These are phyloP conservation scores for Orobanche coerulescens DNA, from an alignment of 257 asterid species.

Conservation along the genomic window DNA sequence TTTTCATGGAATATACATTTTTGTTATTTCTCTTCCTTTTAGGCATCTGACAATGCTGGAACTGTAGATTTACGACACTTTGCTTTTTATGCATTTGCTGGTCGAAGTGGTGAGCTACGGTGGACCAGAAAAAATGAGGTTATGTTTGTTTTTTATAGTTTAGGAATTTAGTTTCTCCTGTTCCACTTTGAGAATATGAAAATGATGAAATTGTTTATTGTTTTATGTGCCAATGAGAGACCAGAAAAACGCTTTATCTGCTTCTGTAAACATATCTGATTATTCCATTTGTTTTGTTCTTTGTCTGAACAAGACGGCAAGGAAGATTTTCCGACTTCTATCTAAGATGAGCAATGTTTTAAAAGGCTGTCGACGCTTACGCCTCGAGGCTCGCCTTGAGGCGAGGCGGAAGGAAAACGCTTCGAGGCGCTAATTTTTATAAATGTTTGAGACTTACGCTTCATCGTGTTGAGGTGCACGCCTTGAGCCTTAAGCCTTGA, in stretches of 20 bases:
- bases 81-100: constrained; percentile 88
- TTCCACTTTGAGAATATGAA: neutral
- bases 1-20: constrained; percentile 12
- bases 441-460: too few species aligned
- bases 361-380: too few species aligned
- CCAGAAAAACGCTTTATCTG: constrained; percentile 1
- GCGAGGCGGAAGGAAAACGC: too few species aligned
- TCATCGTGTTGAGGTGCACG: too few species aligned
- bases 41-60: constrained; percentile 72
- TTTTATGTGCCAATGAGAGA: constrained; percentile 2
- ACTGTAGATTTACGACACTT: constrained; percentile 79
- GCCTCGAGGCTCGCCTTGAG: too few species aligned
- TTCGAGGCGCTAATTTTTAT: too few species aligned
- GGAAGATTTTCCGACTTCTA: neutral
- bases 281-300: neutral
- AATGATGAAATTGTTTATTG: constrained; percentile 1
- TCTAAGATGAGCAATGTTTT: neutral
- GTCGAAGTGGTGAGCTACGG: constrained; percentile 78
- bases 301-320: neutral
- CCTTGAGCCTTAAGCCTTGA: too few species aligned
- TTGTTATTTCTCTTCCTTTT: constrained; percentile 22
- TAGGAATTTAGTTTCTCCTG: neutral
- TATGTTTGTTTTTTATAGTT: constrained; percentile 3
- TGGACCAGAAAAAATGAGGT: constrained; percentile 93
- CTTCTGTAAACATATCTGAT: neutral